phyloP scores from a whole-genome alignment of 495 filamentous ascomycete genomes.

The Aspergillus campestris region DNA sequence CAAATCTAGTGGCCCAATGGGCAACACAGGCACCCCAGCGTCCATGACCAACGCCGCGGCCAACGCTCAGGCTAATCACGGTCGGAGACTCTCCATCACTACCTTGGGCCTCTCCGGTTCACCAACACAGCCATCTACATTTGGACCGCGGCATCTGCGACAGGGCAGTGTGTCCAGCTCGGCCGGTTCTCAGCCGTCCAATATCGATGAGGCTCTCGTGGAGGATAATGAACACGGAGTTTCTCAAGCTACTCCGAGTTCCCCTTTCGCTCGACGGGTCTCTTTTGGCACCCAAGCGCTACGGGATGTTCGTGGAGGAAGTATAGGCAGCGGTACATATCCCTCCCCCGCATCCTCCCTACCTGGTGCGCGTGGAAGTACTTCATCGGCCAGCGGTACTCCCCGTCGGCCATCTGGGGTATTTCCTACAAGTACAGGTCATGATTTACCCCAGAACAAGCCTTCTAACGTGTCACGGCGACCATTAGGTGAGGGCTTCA shows the following conservation, averaged over 20 bases:
- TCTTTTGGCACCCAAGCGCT: conserved; percentile 88
- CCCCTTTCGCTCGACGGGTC: conserved; percentile 76
- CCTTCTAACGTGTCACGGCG: conserved; percentile 41
- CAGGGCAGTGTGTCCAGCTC: conserved; percentile 66
- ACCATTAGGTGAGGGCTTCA: conserved; percentile 79
- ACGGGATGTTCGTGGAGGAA: conserved; percentile 53
- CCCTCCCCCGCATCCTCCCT: conserved; percentile 22
- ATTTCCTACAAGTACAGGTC: conserved; percentile 33
- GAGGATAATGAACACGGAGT: conserved; percentile 63
- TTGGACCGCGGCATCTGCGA: conserved; percentile 41
- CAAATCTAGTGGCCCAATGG: conserved; percentile 26
- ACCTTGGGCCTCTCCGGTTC: conserved; percentile 79
- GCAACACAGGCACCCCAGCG: conserved; percentile 35
- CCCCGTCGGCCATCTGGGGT: conserved; percentile 16
- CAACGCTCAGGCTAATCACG: conserved; percentile 56
- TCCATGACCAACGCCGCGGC: conserved; percentile 58
- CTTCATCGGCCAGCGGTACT: conserved; percentile 16
- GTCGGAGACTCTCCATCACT: conserved; percentile 80
- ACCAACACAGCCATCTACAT: conserved; percentile 52
- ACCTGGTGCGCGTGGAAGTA: conserved; percentile 16
- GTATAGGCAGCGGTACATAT: conserved; percentile 39
- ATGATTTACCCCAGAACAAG: conserved; percentile 30
- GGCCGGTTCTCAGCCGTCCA: conserved; percentile 62
- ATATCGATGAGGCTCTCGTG: conserved; percentile 76
- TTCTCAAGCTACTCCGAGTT: conserved; percentile 45